phyloP scores from a whole-genome alignment of 768 basidiomycete species.

The Xerocomellus dryophilus region DNA sequence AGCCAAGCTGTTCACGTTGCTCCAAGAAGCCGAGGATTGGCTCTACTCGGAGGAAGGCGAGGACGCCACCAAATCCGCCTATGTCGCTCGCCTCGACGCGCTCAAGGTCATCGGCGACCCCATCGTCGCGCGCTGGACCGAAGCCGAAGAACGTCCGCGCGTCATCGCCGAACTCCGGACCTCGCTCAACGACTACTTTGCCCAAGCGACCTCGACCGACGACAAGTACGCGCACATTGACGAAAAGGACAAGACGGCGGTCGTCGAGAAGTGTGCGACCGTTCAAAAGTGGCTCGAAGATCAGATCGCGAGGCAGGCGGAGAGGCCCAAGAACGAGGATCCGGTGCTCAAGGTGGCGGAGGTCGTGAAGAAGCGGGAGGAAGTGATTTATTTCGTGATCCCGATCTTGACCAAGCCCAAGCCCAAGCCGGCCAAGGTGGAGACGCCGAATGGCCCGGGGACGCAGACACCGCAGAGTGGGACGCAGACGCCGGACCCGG shows the following conservation, averaged over 20 bases:
- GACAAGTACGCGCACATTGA: conserved; percentile 90
- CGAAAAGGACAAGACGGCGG: conserved; percentile 78
- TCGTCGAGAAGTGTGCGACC: conserved; percentile 88
- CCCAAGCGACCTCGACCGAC: conserved; percentile 77
- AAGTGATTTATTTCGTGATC: conserved; percentile 83
- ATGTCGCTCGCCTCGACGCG: conserved; percentile 75
- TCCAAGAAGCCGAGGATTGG: conserved; percentile 90
- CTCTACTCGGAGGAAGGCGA: conserved; percentile 96
- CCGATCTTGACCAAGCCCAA: conserved; percentile 91
- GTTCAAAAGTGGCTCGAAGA: conserved; percentile 96
- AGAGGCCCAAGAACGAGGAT: conserved; percentile 85
- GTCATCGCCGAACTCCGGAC: conserved; percentile 78
- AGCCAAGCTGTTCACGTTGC: conserved; percentile 62
- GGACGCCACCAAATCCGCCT: conserved; percentile 94
- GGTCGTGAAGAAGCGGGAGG: conserved; percentile 88
- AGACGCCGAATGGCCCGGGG: conserved; percentile 38
- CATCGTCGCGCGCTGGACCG: conserved; percentile 77
- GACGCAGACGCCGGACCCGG: conserved; percentile 51
- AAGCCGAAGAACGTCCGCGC: conserved; percentile 75
- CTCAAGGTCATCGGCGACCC: conserved; percentile 88
- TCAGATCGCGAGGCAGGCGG: conserved; percentile 80
- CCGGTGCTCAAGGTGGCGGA: conserved; percentile 79
- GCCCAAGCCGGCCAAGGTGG: conserved; percentile 74
- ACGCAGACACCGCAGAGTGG: conserved; percentile 73
- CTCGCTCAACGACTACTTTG: conserved; percentile 81